Percentiles rank a stretch among this genome's conserved stretches.
phyloP scores from a whole-genome alignment of 345 rosid species.

The Syzygium aqueum region DNA sequence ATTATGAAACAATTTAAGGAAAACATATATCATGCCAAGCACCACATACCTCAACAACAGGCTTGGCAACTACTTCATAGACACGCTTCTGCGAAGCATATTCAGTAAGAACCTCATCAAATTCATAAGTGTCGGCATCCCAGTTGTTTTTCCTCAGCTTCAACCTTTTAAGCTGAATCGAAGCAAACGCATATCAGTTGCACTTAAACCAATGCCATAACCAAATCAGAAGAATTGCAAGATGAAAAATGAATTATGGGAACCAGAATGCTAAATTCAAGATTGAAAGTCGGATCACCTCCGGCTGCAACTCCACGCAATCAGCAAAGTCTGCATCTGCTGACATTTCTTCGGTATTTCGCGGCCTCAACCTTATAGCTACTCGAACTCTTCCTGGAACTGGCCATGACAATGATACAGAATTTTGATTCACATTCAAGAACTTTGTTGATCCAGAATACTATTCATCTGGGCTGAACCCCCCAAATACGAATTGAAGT shows the following conservation, averaged over 20 bases:
- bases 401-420: slow-evolving; percentile 10
- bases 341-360: slow-evolving; percentile 72
- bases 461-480: neutral
- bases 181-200: neutral
- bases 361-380: slow-evolving; percentile 87
- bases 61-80: slow-evolving; percentile 95
- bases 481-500: neutral
- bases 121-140: slow-evolving; percentile 93
- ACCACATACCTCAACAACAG: slow-evolving; percentile 83
- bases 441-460: neutral
- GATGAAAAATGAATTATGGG: neutral
- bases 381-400: slow-evolving; percentile 97
- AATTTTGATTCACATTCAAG: neutral
- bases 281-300: slow-evolving; percentile 27
- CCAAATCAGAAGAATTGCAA: neutral
- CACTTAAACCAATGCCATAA: neutral
- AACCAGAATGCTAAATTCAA: neutral
- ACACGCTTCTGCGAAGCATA: slow-evolving; percentile 95
- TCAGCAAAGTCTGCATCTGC: slow-evolving; percentile 98
- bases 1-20: neutral
- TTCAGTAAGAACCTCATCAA: slow-evolving; percentile 95
- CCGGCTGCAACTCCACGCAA: slow-evolving; percentile 95
- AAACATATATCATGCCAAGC: neutral
- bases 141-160: slow-evolving; percentile 97
- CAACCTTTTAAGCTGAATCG: slow-evolving; percentile 75